Base-by-base conservation (phyloP, 1,139 yeast species). In the Taiozyma onychis region DNA sequence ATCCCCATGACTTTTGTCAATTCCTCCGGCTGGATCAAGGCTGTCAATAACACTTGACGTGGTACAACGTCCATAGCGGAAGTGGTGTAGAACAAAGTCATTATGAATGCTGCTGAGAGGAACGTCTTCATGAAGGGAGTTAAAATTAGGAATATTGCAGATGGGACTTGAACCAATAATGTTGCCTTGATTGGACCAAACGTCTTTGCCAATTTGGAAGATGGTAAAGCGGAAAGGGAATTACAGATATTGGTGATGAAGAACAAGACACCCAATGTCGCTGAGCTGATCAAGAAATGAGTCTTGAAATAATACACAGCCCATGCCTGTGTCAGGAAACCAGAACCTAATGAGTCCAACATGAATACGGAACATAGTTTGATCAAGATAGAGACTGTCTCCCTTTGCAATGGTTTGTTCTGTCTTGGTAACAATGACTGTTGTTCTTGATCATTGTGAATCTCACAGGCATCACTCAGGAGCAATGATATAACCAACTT, bases 51-150 rank as follows among this genome's bases (percentile, higher is more conserved):
- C 5, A 89, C 80, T 66, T 89, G 96, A 48, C 97, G 76, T 8
- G 97, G 96, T 2, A 89, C 95, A 30, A 89, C 96, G 64, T 90
- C 97, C 93, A 89, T 88, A 0, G 90, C 79, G 2, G 83, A 74
- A 1, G 90, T 69, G 14, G 67, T 59, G 43, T 65, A 68, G 49
- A 63, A 69, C n/a, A 63, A 52, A 24, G 60, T 54, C 37, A 68
- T 58, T 2, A 67, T 47, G 0, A 61, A 2, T 1, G 68, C 55
- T 6, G 68, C 65, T 11, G 54, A 51, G 11, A 60, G 43, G 48
- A 58, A 60, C 8, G 51, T 48, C 22, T 60, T 64, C 11, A 64
- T 62, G 16, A 76, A 61, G 6, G 93, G 85, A 5, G 77, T 72
- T 3, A 81, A 62, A 0, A 83, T 78, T 59, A 84, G 78, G 52